Percentiles rank a stretch among this genome's conserved stretches.
phyloP scores from a whole-genome alignment of 305 asterid genomes.

The Fraxinus sp. region DNA sequence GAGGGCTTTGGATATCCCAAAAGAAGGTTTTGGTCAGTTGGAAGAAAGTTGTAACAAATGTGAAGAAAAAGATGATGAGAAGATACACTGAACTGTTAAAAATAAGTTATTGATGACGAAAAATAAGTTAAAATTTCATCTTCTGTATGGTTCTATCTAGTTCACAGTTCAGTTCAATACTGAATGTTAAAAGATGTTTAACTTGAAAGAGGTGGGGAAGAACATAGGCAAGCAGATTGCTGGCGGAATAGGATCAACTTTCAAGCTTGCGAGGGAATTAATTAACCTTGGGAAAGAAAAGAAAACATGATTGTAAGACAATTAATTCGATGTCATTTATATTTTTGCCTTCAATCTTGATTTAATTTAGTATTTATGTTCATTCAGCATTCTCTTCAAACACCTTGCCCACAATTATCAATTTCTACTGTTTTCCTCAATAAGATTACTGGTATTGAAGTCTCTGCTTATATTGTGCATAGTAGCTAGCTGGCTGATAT shows the following conservation, averaged over 20 bases:
- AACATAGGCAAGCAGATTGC: neutral
- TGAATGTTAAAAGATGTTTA: too few relatives aligned
- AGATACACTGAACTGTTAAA: slow-evolving; percentile 22
- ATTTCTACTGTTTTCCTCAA: neutral
- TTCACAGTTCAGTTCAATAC: too few relatives aligned
- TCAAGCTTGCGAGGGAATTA: neutral
- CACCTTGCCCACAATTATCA: neutral
- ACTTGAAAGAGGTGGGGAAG: neutral
- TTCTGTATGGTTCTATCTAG: neutral
- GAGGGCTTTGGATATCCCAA: slow-evolving; percentile 70
- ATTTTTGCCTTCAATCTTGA: neutral
- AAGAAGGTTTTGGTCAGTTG: slow-evolving; percentile 30
- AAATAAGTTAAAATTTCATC: neutral
- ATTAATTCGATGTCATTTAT: slow-evolving; percentile 24
- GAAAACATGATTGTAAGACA: neutral
- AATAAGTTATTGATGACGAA: neutral
- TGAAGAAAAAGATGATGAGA: slow-evolving; percentile 24
- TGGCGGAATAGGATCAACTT: neutral
- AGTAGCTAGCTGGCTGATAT: slow-evolving; percentile 49
- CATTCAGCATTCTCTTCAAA: neutral
- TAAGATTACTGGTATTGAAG: slow-evolving; percentile 5
- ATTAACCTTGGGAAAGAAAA: neutral
- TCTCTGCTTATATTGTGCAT: neutral
- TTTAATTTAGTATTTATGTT: neutral
- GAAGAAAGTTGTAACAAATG: slow-evolving; percentile 29